phyloP scores from a whole-genome alignment of 2,329 filamentous ascomycete genomes.

The Cordyceps cateniannulata region DNA sequence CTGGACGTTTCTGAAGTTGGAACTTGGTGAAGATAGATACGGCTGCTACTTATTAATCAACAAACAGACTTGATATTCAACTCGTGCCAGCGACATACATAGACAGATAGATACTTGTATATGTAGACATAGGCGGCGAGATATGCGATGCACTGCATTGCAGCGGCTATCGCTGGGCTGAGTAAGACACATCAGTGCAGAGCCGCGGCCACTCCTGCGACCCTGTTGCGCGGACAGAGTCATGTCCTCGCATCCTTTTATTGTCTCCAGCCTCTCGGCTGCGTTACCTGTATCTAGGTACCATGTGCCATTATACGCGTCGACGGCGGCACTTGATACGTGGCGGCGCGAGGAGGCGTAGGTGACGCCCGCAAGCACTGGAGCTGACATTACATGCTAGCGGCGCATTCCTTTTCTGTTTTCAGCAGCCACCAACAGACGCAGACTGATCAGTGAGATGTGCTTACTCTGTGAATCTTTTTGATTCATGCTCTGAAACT shows the following conservation, averaged over 20 bases:
- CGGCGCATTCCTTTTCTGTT: background rate
- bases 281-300: background rate
- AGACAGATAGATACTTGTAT: background rate
- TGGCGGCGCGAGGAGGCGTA: background rate
- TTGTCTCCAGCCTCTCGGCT: background rate
- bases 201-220: background rate
- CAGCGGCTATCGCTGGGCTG: background rate
- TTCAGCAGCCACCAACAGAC: too few relatives aligned
- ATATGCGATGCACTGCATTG: background rate
- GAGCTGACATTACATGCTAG: background rate
- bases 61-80: background rate
- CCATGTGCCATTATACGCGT: background rate
- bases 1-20: background rate
- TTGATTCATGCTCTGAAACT: too few relatives aligned
- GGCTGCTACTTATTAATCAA: slow-evolving; percentile 3
- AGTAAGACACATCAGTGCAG: background rate
- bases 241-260: background rate
- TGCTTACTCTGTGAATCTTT: too few relatives aligned
- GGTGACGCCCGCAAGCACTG: background rate
- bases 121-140: background rate
- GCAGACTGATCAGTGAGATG: too few relatives aligned
- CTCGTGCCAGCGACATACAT: background rate
- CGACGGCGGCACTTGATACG: background rate
- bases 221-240: background rate
- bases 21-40: background rate